Conservation (phyloP, 352 stramenopile species). For the Phytophthora litchii region DNA sequence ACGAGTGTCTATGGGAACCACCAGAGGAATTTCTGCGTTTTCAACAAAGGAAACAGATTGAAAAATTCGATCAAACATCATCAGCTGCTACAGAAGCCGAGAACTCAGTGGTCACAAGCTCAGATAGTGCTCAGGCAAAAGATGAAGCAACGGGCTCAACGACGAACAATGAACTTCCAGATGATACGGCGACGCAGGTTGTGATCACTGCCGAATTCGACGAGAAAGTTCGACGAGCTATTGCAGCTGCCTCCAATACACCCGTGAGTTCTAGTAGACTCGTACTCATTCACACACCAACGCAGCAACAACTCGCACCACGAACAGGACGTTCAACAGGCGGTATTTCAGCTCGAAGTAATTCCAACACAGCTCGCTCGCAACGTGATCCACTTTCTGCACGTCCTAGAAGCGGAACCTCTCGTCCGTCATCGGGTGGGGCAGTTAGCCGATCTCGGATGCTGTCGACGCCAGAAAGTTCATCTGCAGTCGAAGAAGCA, state of each 20-base stretch:
- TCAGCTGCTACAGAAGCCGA: neutral
- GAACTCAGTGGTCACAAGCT: neutral
- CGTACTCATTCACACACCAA: conserved; percentile 49
- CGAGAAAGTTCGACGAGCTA: conserved; percentile 55
- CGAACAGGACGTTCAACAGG: conserved; percentile 10
- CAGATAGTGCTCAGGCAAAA: neutral
- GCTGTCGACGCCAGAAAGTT: conserved; percentile 13
- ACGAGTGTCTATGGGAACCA: conserved; percentile 70
- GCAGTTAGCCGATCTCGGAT: conserved; percentile 12
- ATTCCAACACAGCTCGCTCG: neutral
- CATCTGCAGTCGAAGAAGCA: conserved; percentile 4
- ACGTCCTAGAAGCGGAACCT: conserved; percentile 14
- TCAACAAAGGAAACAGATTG: conserved; percentile 21
- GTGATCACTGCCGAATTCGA: conserved; percentile 55
- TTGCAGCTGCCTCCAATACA: conserved; percentile 49
- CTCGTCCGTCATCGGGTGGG: conserved; percentile 25
- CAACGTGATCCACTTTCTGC: neutral
- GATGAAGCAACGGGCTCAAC: conserved; percentile 1
- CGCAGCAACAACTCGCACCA: conserved; percentile 27
- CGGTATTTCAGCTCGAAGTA: conserved; percentile 7
- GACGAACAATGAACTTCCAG: neutral
- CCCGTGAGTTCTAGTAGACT: conserved; percentile 50
- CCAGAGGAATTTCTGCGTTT: conserved; percentile 57
- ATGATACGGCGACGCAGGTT: conserved; percentile 1
- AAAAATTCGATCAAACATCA: neutral